Evolutionary conservation across 768 basidiomycete species (phyloP).

Genomic region (Royoungia palumana): DNA sequence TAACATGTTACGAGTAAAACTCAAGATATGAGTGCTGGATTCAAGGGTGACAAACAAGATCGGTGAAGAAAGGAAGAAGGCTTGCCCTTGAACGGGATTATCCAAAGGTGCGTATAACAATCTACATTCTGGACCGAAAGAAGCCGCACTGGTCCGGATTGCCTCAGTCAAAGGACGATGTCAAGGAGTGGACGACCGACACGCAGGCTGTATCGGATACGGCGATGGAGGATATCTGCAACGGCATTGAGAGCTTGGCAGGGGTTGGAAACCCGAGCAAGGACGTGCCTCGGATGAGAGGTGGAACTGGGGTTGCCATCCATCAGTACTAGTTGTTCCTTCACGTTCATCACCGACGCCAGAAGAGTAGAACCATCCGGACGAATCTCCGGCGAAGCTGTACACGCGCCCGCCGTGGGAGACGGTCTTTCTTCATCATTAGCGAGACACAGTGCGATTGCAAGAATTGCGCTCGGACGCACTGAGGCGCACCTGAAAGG

Average conservation of each 20-base stretch:
- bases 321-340: conserved; percentile 1
- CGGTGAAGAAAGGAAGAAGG: neutral
- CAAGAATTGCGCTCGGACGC: neutral
- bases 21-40: conserved; percentile 13
- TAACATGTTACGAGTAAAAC: conserved; percentile 38
- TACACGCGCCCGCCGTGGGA: conserved; percentile 30
- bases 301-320: conserved; percentile 44
- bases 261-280: neutral
- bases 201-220: conserved; percentile 46
- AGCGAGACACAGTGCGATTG: neutral
- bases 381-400: conserved; percentile 48
- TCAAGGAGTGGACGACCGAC: conserved; percentile 34
- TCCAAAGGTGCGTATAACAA: conserved; percentile 45
- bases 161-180: neutral
- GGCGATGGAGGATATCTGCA: conserved; percentile 51
- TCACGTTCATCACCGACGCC: conserved; percentile 9
- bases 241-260: neutral
- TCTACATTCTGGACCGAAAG: conserved; percentile 50
- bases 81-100: conserved; percentile 39
- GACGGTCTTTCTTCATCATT: conserved; percentile 29
- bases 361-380: conserved; percentile 50
- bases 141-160: conserved; percentile 47
- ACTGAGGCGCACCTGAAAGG: conserved; percentile 40
- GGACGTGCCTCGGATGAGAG: conserved; percentile 28
- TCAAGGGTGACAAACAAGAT: neutral